Conservation (phyloP, 192 early-diverging fungal genomes). For the Rhizoclosmatium globosum region DNA sequence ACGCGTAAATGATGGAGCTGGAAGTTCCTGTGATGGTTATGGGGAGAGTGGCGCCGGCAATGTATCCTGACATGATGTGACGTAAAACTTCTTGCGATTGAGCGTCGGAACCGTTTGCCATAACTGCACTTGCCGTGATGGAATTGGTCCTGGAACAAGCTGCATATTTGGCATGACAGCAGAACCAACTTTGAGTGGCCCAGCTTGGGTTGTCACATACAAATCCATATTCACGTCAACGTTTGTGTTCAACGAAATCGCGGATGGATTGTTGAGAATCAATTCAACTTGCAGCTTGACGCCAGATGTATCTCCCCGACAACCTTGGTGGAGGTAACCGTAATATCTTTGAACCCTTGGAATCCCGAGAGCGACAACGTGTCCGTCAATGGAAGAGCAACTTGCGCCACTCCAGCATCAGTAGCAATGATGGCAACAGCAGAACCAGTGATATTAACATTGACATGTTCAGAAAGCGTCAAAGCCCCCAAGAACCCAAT, state of each 20-base stretch:
- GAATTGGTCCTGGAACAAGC: conserved; percentile 14
- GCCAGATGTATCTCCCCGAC: no score
- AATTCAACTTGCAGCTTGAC: no score
- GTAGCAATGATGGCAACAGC: neutral
- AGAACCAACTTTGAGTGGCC: conserved; percentile 3
- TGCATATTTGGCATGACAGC: conserved; percentile 18
- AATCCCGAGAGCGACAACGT: conserved; percentile 16
- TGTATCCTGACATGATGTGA: conserved; percentile 22
- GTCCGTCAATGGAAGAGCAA: conserved; percentile 18
- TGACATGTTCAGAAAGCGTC: neutral
- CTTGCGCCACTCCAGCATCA: conserved; percentile 11
- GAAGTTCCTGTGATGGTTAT: conserved; percentile 9
- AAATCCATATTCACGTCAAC: conserved; percentile 16
- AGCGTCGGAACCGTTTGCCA: conserved; percentile 2
- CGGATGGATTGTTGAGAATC: no score
- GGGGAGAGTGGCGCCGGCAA: conserved; percentile 7
- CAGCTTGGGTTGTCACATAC: neutral
- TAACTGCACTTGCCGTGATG: neutral
- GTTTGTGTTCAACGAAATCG: no score
- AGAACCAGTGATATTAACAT: conserved; percentile 16
- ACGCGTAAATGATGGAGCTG: conserved; percentile 23
- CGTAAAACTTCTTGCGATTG: neutral
- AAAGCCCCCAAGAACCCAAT: conserved; percentile 13
- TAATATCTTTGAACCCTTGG: conserved; percentile 8
- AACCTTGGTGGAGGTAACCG: neutral